Percentiles rank a stretch among this genome's conserved stretches.
These are phyloP conservation scores for Pyrrhoderma lamaoense DNA, from an alignment of 1,284 basidiomycete genomes.

Conservation along the genomic window DNA sequence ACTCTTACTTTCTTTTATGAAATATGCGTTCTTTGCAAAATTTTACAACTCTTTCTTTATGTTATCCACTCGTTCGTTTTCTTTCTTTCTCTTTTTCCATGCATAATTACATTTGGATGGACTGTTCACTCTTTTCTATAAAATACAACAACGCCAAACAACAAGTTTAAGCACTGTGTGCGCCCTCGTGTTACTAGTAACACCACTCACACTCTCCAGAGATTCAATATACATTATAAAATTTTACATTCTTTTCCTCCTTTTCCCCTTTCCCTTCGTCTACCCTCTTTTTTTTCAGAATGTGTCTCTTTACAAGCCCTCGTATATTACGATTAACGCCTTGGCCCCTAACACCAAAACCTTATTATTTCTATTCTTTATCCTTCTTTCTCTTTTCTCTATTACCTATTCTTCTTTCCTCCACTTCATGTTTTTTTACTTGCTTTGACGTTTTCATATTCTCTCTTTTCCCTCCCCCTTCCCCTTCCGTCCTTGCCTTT, in stretches of 20 bases:
- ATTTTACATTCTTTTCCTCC: background rate
- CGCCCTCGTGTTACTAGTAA: background rate
- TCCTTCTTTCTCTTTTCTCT: background rate
- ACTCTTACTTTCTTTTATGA: background rate
- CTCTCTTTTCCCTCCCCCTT: background rate
- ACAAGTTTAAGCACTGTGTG: background rate
- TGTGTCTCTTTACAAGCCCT: background rate
- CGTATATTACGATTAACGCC: background rate
- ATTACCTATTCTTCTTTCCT: background rate
- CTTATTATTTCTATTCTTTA: background rate
- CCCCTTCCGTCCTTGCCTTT: background rate
- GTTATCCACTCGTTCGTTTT: background rate
- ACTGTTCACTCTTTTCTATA: background rate
- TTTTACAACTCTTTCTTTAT: background rate
- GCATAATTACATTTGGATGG: background rate
- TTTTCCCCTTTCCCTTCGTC: background rate
- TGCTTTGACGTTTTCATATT: background rate
- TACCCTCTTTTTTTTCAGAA: background rate
- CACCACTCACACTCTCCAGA: too few relatives aligned
- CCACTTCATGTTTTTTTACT: background rate
- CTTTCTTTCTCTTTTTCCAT: conserved; percentile 3
- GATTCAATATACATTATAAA: too few relatives aligned
- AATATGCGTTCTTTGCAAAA: background rate
- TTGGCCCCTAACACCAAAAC: too few relatives aligned
- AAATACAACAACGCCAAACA: background rate